A percentile compares a stretch with the other conserved stretches of the same genome.
These are phyloP conservation scores for Trypanosoma brucei DNA, from an alignment of 208 protist genomes.

Conservation along the genomic window DNA sequence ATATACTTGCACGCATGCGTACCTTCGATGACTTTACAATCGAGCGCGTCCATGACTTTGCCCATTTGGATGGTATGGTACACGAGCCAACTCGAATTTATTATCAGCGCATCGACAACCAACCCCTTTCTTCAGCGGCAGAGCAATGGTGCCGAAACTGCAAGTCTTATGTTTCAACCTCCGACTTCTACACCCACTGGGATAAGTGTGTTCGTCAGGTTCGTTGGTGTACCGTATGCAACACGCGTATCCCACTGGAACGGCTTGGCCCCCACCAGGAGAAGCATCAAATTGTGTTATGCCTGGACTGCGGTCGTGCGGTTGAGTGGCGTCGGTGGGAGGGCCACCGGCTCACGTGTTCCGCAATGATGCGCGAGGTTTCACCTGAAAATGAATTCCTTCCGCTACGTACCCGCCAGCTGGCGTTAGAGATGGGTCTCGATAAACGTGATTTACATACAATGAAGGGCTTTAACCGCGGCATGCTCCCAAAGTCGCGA, in stretches of 20 bases:
- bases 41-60: slow-evolving; percentile 66
- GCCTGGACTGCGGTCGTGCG: slow-evolving; percentile 78
- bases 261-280: slow-evolving; percentile 78
- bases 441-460: slow-evolving; percentile 88
- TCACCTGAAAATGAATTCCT: slow-evolving; percentile 85
- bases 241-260: slow-evolving; percentile 69
- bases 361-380: slow-evolving; percentile 86
- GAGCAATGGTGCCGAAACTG: slow-evolving; percentile 91
- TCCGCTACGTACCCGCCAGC: slow-evolving; percentile 77
- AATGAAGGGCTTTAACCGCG: slow-evolving; percentile 53
- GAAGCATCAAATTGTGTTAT: slow-evolving; percentile 88
- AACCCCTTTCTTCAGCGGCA: slow-evolving; percentile 33
- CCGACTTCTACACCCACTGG: slow-evolving; percentile 77
- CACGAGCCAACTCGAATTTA: slow-evolving; percentile 90
- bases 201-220: slow-evolving; percentile 58
- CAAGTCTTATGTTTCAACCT: slow-evolving; percentile 71
- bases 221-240: slow-evolving; percentile 85
- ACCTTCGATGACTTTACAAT: slow-evolving; percentile 77
- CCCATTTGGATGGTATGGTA: slow-evolving; percentile 75
- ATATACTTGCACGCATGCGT: slow-evolving; percentile 78
- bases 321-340: slow-evolving; percentile 91
- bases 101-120: slow-evolving; percentile 58
- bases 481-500: slow-evolving; percentile 54
- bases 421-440: slow-evolving; percentile 80
- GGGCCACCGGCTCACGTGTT: slow-evolving; percentile 77